phyloP scores from a whole-genome alignment of 2,329 filamentous ascomycete species.

The Proliferodiscus dingleyae region DNA sequence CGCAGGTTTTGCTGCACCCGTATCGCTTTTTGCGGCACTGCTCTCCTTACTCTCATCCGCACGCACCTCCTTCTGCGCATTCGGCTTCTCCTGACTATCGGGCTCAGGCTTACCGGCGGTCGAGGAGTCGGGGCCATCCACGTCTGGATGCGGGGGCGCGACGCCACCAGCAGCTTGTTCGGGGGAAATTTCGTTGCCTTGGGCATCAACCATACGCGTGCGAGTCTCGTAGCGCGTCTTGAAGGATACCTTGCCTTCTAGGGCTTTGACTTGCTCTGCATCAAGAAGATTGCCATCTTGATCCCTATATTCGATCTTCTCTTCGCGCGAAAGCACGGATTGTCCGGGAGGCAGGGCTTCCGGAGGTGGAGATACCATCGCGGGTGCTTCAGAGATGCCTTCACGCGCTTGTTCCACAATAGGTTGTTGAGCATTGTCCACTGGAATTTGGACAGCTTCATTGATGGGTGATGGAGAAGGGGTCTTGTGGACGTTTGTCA shows the following conservation, averaged over 20 bases:
- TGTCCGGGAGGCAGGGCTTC: constrained; percentile 18
- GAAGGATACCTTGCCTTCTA: constrained; percentile 92
- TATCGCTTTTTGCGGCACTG: constrained; percentile 43
- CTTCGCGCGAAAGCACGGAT: constrained; percentile 50
- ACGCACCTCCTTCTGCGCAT: constrained; percentile 38
- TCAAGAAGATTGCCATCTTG: constrained; percentile 86
- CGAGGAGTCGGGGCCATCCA: constrained; percentile 56
- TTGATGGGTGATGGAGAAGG: constrained; percentile 26
- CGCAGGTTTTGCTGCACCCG: constrained; percentile 51
- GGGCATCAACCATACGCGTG: constrained; percentile 73
- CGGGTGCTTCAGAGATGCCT: constrained; percentile 28
- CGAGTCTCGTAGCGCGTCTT: constrained; percentile 95
- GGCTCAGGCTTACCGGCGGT: constrained; percentile 41
- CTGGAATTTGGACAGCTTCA: constrained; percentile 20
- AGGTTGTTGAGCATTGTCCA: constrained; percentile 25
- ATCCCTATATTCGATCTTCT: constrained; percentile 90
- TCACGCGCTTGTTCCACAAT: constrained; percentile 22
- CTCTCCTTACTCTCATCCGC: constrained; percentile 54
- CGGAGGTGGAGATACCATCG: constrained; percentile 20
- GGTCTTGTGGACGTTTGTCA: constrained; percentile 28
- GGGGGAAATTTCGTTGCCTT: constrained; percentile 65
- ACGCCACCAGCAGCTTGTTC: constrained; percentile 18
- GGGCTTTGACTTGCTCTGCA: constrained; percentile 73
- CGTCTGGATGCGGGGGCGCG: constrained; percentile 33
- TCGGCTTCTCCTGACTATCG: constrained; percentile 35